Evolutionary conservation across 2,329 filamentous ascomycete species (phyloP).

Genomic region (Trichoderma afroharzianum): DNA sequence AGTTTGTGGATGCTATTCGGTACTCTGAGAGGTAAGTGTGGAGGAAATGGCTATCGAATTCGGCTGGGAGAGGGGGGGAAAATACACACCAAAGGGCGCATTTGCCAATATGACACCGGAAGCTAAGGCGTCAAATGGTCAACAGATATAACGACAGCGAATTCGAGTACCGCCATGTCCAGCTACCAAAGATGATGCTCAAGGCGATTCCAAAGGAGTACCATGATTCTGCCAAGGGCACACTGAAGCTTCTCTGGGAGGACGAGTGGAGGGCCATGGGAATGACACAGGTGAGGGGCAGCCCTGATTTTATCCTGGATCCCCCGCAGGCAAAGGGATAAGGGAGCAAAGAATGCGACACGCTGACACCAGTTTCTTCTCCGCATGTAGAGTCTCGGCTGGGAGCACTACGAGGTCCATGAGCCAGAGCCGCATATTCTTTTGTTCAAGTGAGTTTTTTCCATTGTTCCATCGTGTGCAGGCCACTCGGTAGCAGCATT

Average conservation of each 20-base stretch:
- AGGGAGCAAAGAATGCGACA: neutral
- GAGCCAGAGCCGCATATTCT: slow-evolving; percentile 98
- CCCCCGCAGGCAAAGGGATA: neutral
- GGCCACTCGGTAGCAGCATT: neutral
- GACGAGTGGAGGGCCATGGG: slow-evolving; percentile 97
- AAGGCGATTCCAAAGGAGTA: slow-evolving; percentile 95
- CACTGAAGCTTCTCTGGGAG: slow-evolving; percentile 94
- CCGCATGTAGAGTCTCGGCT: slow-evolving; percentile 75
- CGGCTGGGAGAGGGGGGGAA: neutral
- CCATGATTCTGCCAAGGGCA: slow-evolving; percentile 84
- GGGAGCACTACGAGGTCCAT: slow-evolving; percentile 99
- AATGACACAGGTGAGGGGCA: slow-evolving; percentile 78
- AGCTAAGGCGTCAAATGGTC: slow-evolving; percentile 2
- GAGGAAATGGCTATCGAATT: neutral
- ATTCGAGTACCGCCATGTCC: slow-evolving; percentile 96
- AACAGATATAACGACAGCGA: slow-evolving; percentile 85
- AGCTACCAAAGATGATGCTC: slow-evolving; percentile 96
- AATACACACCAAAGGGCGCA: neutral
- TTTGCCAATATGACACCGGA: neutral
- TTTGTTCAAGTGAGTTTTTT: slow-evolving; percentile 79
- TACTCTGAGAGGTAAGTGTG: slow-evolving; percentile 78
- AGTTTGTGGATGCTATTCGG: slow-evolving; percentile 90
- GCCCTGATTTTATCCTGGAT: neutral
- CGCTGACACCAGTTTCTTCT: slow-evolving; percentile 21
- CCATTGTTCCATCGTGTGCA: neutral